Conservation (phyloP, 2,329 filamentous ascomycete species). For the Pyricularia sp. region DNA sequence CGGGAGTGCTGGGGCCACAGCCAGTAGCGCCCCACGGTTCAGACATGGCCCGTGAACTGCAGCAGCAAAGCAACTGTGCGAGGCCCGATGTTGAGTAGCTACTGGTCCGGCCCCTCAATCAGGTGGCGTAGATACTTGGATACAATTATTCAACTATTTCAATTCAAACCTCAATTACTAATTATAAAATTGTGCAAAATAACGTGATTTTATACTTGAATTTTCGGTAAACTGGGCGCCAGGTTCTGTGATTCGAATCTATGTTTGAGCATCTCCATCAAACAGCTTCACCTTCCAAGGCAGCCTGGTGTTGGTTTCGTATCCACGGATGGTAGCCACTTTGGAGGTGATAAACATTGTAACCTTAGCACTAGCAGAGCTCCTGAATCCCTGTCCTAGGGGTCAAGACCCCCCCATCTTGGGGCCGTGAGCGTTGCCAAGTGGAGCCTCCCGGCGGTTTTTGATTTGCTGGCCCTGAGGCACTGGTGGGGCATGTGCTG, state of each 20-base stretch:
- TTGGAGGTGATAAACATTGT: neutral
- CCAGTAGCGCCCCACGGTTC: neutral
- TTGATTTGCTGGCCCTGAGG: neutral
- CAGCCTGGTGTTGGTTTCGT: neutral
- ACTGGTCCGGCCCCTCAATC: neutral
- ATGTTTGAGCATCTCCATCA: neutral
- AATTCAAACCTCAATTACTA: neutral
- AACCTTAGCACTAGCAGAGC: neutral
- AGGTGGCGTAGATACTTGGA: neutral
- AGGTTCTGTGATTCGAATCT: neutral
- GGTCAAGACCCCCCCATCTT: conserved; percentile 4
- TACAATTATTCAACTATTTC: neutral
- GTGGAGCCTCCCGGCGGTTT: neutral
- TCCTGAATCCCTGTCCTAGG: conserved; percentile 4
- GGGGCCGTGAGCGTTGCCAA: neutral
- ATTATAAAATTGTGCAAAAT: neutral
- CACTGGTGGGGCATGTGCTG: neutral
- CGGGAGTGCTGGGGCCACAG: neutral
- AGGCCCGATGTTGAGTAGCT: neutral
- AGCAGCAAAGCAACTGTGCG: neutral
- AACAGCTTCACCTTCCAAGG: neutral
- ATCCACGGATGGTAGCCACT: neutral
- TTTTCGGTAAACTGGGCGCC: neutral
- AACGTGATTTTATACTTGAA: neutral
- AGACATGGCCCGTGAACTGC: neutral